A percentile compares a stretch with the other conserved stretches of the same genome.
phyloP scores from a whole-genome alignment of 169 alveolate genomes.

The Amoebophrya sp. region DNA sequence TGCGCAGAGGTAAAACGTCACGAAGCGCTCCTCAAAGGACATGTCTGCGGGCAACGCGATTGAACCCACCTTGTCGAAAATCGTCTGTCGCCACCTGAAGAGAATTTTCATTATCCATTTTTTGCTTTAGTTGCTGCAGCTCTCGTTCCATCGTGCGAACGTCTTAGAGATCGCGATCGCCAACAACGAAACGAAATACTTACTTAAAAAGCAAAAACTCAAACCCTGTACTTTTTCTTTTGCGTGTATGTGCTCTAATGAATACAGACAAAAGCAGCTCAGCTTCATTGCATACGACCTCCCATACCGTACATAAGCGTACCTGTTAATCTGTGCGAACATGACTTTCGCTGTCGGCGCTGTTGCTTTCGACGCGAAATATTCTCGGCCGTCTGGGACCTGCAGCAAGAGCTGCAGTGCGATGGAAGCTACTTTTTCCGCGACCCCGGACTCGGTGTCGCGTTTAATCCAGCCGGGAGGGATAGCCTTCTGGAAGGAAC shows the following conservation, averaged over 20 bases:
- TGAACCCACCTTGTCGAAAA: not conserved
- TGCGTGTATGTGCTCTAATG: no score
- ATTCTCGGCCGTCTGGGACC: not conserved
- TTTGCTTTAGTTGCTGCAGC: no score
- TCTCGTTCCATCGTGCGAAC: no score
- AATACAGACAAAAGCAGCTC: no score
- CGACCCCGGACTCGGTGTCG: not conserved
- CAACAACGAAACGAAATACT: no score
- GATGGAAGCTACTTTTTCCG: not conserved
- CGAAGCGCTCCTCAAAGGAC: constrained; percentile 25
- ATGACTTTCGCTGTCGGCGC: constrained; percentile 22
- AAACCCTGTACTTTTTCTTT: no score
- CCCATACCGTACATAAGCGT: no score
- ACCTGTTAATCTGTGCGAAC: not conserved
- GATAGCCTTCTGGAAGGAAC: not conserved
- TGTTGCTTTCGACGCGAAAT: not conserved
- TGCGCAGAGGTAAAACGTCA: not conserved
- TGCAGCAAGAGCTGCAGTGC: not conserved
- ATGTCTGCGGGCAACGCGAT: not conserved
- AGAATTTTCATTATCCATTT: no score
- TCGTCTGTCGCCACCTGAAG: not conserved
- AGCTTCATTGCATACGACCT: no score
- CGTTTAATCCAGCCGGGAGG: not conserved
- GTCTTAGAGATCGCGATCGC: no score
- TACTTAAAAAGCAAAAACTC: no score